Percentiles rank a stretch among this genome's conserved stretches.
phyloP scores from a whole-genome alignment of 495 filamentous ascomycete genomes.

The Parathielavia hyrcaniae region DNA sequence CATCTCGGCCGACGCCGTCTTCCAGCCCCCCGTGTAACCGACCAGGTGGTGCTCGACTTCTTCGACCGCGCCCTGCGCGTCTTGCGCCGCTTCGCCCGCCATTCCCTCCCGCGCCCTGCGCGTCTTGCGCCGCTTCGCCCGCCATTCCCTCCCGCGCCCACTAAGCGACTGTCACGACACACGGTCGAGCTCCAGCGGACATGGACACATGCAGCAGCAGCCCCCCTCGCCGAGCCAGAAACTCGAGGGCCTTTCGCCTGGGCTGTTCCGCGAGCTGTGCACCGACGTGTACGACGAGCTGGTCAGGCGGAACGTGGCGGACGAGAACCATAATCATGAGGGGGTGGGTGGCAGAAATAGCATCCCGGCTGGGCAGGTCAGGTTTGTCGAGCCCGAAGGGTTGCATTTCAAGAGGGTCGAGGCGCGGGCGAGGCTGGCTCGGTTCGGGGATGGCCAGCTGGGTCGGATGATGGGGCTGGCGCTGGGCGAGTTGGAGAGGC shows the following conservation, averaged over 20 bases:
- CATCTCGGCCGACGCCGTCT: conserved; percentile 8
- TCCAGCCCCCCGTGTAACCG: conserved; percentile 7
- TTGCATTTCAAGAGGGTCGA: neutral
- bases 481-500: conserved; percentile 2
- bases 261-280: conserved; percentile 7
- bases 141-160: neutral
- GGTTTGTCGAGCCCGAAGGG: neutral
- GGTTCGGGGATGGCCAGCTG: neutral
- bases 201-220: too few relatives aligned
- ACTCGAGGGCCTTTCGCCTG: neutral
- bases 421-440: neutral
- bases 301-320: conserved; percentile 8
- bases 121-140: conserved; percentile 8
- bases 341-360: neutral
- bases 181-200: too few relatives aligned
- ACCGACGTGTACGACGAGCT: conserved; percentile 13
- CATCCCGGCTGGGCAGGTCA: neutral
- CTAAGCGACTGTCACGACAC: too few relatives aligned
- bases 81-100: conserved; percentile 1
- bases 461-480: neutral
- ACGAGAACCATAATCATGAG: too few relatives aligned
- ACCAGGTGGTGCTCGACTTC: conserved; percentile 7
- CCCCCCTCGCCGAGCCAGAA: neutral
- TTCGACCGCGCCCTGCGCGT: conserved; percentile 13
- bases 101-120: neutral